These are phyloP conservation scores for Trichoderma guizhouense DNA, from an alignment of 2,329 filamentous ascomycete species.

Conservation along the genomic window DNA sequence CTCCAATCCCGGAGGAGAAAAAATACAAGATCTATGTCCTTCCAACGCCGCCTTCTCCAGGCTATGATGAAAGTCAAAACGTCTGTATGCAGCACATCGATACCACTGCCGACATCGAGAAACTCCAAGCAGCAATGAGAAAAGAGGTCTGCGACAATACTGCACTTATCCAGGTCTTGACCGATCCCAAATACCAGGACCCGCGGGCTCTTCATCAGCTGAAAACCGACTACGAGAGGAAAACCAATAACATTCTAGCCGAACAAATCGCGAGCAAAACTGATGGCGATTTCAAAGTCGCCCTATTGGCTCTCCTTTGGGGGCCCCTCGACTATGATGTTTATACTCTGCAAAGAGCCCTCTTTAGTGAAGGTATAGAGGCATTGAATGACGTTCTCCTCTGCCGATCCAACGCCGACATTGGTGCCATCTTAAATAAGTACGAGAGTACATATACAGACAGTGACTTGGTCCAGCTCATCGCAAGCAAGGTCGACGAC, in stretches of 20 bases:
- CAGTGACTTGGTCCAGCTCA: constrained; percentile 30
- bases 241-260: not conserved
- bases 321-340: constrained; percentile 35
- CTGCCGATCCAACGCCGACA: constrained; percentile 36
- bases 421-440: constrained; percentile 31
- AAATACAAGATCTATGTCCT: constrained; percentile 7
- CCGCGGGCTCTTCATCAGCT: constrained; percentile 35
- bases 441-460: constrained; percentile 28
- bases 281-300: no score
- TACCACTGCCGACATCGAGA: constrained; percentile 29
- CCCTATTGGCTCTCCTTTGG: no score
- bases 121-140: constrained; percentile 35
- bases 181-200: constrained; percentile 31
- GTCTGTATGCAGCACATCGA: constrained; percentile 22
- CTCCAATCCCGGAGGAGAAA: no score
- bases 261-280: constrained; percentile 27
- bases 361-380: constrained; percentile 25
- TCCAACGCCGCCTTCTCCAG: constrained; percentile 28
- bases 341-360: constrained; percentile 28
- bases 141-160: constrained; percentile 35
- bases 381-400: constrained; percentile 30
- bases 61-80: constrained; percentile 31
- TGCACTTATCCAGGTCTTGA: constrained; percentile 30
- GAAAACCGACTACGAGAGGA: constrained; percentile 26
- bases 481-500: constrained; percentile 33